Conservation (phyloP, 2,329 filamentous ascomycete genomes). For the Fusarium sp. region DNA sequence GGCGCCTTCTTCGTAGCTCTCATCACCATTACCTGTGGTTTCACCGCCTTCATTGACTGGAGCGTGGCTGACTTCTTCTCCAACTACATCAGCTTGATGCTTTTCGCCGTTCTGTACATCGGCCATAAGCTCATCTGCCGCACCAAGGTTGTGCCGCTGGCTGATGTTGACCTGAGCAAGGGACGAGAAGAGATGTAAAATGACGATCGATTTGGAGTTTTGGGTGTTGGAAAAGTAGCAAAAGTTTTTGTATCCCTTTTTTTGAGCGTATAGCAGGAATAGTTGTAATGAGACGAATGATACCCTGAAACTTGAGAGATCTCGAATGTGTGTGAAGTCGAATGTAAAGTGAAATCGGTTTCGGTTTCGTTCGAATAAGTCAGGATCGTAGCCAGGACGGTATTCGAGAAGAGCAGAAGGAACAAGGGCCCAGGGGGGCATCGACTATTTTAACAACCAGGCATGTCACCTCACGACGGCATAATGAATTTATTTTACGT, state of each 20-base stretch:
- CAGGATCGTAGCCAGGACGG: not conserved
- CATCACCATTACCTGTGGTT: slow-evolving; percentile 76
- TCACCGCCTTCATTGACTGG: slow-evolving; percentile 76
- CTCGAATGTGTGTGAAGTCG: slow-evolving; percentile 2
- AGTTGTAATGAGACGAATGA: slow-evolving; percentile 44
- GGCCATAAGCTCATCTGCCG: slow-evolving; percentile 69
- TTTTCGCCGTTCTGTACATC: slow-evolving; percentile 70
- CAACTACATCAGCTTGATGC: slow-evolving; percentile 72
- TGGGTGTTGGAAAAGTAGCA: slow-evolving; percentile 20
- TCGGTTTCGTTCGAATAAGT: not conserved
- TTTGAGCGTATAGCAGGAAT: slow-evolving; percentile 39
- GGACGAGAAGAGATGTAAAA: slow-evolving; percentile 39
- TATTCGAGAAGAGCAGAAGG: not conserved
- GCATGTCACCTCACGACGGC: slow-evolving; percentile 4
- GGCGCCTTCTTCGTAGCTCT: slow-evolving; percentile 74
- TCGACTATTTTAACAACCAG: slow-evolving; percentile 9
- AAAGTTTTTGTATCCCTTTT: slow-evolving; percentile 26
- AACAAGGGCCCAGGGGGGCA: slow-evolving; percentile 3
- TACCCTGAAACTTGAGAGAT: slow-evolving; percentile 33
- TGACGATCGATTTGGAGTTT: slow-evolving; percentile 16
- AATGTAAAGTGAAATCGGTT: not conserved
- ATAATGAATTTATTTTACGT: slow-evolving; percentile 34
- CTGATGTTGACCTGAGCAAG: slow-evolving; percentile 54
- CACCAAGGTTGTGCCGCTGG: slow-evolving; percentile 54
- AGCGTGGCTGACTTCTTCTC: slow-evolving; percentile 71